Conservation (phyloP, 2,329 filamentous ascomycete genomes). For the Trichophyton equinum region DNA sequence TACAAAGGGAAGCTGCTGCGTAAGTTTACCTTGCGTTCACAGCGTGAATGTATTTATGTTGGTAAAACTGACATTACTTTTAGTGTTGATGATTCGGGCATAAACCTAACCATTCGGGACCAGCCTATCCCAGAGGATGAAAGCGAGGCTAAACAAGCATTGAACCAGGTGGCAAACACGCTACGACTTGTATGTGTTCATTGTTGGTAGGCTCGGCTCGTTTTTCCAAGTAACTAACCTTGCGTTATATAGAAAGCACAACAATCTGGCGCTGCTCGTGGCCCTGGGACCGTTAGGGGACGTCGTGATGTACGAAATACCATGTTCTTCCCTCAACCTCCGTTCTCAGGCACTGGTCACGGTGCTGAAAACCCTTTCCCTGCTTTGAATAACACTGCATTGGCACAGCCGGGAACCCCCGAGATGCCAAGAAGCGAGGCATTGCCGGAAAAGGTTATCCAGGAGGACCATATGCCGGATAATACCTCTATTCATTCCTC, state of each 20-base stretch:
- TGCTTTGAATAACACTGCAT: constrained; percentile 16
- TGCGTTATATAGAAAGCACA: constrained; percentile 29
- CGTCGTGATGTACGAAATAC: constrained; percentile 87
- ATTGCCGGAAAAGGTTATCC: constrained; percentile 40
- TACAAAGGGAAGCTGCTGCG: constrained; percentile 34
- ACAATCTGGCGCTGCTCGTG: constrained; percentile 47
- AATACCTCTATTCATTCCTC: constrained; percentile 84
- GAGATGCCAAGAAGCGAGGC: constrained; percentile 25
- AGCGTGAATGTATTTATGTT: not conserved
- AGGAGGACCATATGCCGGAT: constrained; percentile 64
- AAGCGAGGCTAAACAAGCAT: constrained; percentile 36
- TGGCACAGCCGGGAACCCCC: constrained; percentile 22
- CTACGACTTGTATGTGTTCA: constrained; percentile 30
- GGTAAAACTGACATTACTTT: not conserved
- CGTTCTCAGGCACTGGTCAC: constrained; percentile 25
- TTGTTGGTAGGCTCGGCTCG: not conserved
- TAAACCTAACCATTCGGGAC: constrained; percentile 38
- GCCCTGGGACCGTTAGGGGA: constrained; percentile 66
- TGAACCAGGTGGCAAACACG: constrained; percentile 39
- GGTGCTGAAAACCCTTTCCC: not conserved
- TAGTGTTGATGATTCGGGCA: constrained; percentile 28
- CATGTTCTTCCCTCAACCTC: constrained; percentile 55
- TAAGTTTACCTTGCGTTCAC: constrained; percentile 5
- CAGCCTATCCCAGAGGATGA: constrained; percentile 40
- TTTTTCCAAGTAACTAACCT: constrained; percentile 13